These are phyloP conservation scores for Tylopilus sp. DNA, from an alignment of 768 basidiomycete genomes.

Conservation along the genomic window DNA sequence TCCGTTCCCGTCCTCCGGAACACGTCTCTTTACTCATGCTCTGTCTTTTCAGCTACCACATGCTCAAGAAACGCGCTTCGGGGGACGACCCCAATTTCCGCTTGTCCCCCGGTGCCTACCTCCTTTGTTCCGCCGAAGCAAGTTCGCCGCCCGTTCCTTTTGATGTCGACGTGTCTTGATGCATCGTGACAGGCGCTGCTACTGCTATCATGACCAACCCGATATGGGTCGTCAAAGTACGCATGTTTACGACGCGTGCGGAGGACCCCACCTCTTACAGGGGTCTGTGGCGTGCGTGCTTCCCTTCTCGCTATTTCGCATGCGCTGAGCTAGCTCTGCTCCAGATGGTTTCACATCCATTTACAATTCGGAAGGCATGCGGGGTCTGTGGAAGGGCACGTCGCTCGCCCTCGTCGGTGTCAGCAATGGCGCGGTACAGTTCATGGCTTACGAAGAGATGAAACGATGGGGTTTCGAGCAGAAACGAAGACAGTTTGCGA, in stretches of 20 bases:
- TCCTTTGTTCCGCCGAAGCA: conserved; percentile 91
- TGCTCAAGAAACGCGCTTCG: conserved; percentile 80
- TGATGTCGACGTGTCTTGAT: conserved; percentile 11
- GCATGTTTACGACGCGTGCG: conserved; percentile 84
- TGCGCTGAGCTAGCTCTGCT: background rate
- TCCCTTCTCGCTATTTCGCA: background rate
- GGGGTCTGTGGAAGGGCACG: conserved; percentile 86
- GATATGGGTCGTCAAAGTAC: conserved; percentile 95
- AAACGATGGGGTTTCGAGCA: conserved; percentile 84
- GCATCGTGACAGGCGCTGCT: conserved; percentile 65
- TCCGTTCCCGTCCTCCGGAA: conserved; percentile 34
- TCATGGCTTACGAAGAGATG: conserved; percentile 95
- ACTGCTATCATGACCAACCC: conserved; percentile 96
- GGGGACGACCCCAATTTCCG: conserved; percentile 61
- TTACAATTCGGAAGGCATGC: conserved; percentile 65
- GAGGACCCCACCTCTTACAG: conserved; percentile 73
- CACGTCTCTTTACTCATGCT: conserved; percentile 2
- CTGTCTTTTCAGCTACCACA: conserved; percentile 68
- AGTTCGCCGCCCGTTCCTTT: conserved; percentile 59
- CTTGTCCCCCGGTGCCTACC: conserved; percentile 74
- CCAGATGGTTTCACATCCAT: conserved; percentile 74
- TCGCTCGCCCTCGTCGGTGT: conserved; percentile 87
- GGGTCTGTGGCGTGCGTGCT: conserved; percentile 62
- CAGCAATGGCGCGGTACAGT: conserved; percentile 92
- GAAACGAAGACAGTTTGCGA: conserved; percentile 61